A percentile compares a stretch with the other conserved stretches of the same genome.
Conservation (phyloP, 345 rosid species). For the Murraya paniculata region DNA sequence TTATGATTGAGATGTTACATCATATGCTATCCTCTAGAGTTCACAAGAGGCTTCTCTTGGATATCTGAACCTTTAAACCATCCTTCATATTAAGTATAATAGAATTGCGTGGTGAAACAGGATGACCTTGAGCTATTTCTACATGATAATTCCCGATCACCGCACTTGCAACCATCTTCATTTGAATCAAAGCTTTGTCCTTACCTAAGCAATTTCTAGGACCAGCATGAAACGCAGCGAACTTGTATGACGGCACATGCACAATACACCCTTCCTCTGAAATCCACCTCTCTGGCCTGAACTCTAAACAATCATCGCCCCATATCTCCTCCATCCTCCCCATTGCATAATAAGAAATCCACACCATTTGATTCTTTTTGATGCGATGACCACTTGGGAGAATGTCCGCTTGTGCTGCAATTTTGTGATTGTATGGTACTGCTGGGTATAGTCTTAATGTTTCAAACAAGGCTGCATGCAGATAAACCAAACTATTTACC, state of each 20-base stretch:
- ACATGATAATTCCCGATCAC: constrained; percentile 17
- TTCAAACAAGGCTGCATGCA: constrained; percentile 28
- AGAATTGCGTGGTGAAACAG: constrained; percentile 5
- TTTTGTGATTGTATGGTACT: constrained; percentile 17
- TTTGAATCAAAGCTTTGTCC: constrained; percentile 14
- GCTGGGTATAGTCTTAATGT: constrained; percentile 27
- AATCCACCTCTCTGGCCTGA: constrained; percentile 1
- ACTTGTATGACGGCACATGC: constrained; percentile 25
- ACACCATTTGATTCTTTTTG: neutral
- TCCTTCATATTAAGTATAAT: neutral
- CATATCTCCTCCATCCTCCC: constrained; percentile 27
- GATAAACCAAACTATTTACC: constrained; percentile 8
- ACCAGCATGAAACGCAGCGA: constrained; percentile 21
- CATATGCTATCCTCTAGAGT: neutral
- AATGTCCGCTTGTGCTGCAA: neutral
- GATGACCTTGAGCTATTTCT: constrained; percentile 6
- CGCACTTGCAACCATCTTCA: constrained; percentile 11
- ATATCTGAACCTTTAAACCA: constrained; percentile 7
- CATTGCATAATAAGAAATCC: constrained; percentile 23
- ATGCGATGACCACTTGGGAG: constrained; percentile 25
- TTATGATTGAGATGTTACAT: neutral
- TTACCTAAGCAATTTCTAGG: constrained; percentile 27
- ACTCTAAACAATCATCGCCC: constrained; percentile 33
- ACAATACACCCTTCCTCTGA: constrained; percentile 9
- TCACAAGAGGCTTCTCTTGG: neutral